Conservation (phyloP, 352 stramenopile genomes). For the Phytophthora pini region DNA sequence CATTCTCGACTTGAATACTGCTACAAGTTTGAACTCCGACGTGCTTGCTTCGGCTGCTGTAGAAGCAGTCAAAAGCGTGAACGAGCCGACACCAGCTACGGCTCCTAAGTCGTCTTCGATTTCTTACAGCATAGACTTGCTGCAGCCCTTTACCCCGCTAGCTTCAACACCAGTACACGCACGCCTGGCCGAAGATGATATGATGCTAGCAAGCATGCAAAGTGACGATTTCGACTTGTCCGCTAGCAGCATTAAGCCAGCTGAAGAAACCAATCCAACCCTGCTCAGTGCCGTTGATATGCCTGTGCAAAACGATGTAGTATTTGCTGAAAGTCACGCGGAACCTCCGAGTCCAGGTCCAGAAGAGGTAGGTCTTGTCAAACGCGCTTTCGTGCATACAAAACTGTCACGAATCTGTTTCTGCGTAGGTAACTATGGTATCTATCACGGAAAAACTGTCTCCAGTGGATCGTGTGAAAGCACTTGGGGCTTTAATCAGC, state of each 20-base stretch:
- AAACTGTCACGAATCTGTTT: not conserved
- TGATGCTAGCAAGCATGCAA: constrained; percentile 35
- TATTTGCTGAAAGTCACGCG: not conserved
- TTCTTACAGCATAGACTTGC: constrained; percentile 13
- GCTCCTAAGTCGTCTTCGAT: not conserved
- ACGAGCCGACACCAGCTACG: constrained; percentile 1
- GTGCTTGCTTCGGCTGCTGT: not conserved
- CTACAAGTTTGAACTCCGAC: not conserved
- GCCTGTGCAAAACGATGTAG: not conserved
- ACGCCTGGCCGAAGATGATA: constrained; percentile 18
- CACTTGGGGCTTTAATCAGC: constrained; percentile 54
- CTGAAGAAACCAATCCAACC: constrained; percentile 8
- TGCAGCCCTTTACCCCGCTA: constrained; percentile 24
- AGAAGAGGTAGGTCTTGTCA: constrained; percentile 25
- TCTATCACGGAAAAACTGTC: constrained; percentile 50
- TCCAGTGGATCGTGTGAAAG: constrained; percentile 62
- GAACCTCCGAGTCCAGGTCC: constrained; percentile 2
- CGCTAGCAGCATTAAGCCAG: constrained; percentile 4
- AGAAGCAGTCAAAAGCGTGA: constrained; percentile 1
- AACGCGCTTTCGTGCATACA: not conserved
- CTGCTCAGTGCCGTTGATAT: constrained; percentile 5
- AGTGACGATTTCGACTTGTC: constrained; percentile 37
- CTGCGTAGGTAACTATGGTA: constrained; percentile 15
- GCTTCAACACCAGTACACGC: not conserved
- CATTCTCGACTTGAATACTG: not conserved